Base-by-base conservation (phyloP, 169 alveolate genomes). In the Eimeria zaria region DNA sequence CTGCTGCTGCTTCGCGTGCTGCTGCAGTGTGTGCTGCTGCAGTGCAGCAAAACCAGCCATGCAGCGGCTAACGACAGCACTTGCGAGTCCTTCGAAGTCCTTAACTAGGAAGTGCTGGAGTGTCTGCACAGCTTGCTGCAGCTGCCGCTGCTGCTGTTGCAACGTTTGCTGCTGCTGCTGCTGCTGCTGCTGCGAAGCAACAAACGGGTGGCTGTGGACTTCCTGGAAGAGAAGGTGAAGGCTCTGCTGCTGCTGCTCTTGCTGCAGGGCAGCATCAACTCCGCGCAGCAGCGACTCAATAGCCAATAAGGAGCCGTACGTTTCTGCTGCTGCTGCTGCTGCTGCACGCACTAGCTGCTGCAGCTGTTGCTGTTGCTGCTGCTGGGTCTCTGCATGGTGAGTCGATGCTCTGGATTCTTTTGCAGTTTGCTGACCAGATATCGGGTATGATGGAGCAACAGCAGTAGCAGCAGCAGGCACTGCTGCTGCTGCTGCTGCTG, bases 1-100 rank as follows among this genome's bases (percentile, higher is more conserved):
- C 69, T 12, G 90, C 46, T 53, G 90, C 60, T n/a, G n/a, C n/a
- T n/a, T n/a, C n/a, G n/a, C n/a, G n/a, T n/a, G n/a, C n/a, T n/a
- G n/a, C 90, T 51, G 90, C 90, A 81, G 88, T 20, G 46, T n/a
- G n/a, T 81, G 90, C 90, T 81, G 90, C 90, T 81, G 90, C 44
- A 81, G 90, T 30, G 90, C 90, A 48, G 90, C 90, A 48, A 81
- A 55, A 30, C 90, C 90, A 9, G 90, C 90, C 73, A 81, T 55
- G 71, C 71, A 55, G 48, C 90, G 90, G 30, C 90, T 81, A 46
- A 53, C 90, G 1, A 81, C 73, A 51, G 90, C 90, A 51, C 74
- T 81, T 62, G 90, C 90, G 30, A 81, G n/a, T 27, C 90, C 90
- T 51, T 81, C 90, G 73, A 81, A 81, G 33, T 81, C 90, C 33